Base-by-base conservation (phyloP, 768 basidiomycete species). In the Russula vinacea region DNA sequence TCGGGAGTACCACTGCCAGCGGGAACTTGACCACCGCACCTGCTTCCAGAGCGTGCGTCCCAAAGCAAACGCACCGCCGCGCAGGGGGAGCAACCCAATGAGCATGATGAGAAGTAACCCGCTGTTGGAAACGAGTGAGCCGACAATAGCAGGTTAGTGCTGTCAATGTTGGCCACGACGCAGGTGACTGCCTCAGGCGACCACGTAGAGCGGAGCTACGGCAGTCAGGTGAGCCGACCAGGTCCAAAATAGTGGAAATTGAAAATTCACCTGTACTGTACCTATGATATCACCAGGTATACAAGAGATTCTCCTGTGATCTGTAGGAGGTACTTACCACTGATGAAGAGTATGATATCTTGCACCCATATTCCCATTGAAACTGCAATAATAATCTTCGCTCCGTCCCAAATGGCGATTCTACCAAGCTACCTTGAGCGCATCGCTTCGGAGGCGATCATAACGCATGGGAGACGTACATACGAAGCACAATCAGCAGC, bases 371-470 rank as follows among this genome's bases (percentile, higher is more conserved):
- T 7, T 7, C 19, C 24, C 5, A n/a, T 16, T 14, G 54, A 19
- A 5, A 33, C 3, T 3, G 14, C 42, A 2, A 62, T 5, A 2
- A 17, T 8, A 17, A 54, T 11, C 42, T 39, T 49, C 6, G 33
- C 17, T 29, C 14, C 45, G n/a, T 52, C 39, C 62, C 62, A 63
- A 33, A 63, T 42, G 13, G 56, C 62, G 22, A 58, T 24, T 2
- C 59, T 60, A 1, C 10, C 45, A 29, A 6, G 13, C 13, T 2
- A 5, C 50, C 9, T 32, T 52, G 22, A 53, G 51, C 5, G 11
- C 16, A 1, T 47, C 8, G 13, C 2, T 42, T 40, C 5, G 40
- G 22, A 10, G 42, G 13, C 16, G 42, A n/a, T 22, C 16, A 4
- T 7, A 5, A 24, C 16, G 8, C 19, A 14, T 5, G 9, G 24